Evolutionary conservation across 139 green algal genomes (phyloP).

Genomic region (Eudorina sp.): DNA sequence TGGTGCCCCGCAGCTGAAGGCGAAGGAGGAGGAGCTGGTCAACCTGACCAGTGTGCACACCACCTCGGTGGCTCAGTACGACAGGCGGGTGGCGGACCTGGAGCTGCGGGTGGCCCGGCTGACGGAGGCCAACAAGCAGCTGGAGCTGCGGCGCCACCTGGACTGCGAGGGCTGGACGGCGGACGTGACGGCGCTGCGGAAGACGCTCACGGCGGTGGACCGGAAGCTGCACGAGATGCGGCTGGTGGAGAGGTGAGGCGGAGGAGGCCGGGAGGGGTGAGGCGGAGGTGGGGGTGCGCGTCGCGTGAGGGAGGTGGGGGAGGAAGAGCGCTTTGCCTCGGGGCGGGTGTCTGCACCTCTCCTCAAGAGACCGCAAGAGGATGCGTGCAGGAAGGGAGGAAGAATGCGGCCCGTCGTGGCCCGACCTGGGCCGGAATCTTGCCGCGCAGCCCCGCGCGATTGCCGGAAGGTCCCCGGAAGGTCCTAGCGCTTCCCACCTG

Average conservation of each 20-base stretch:
- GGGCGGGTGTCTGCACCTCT: too few relatives aligned
- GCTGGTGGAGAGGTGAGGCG: slow-evolving; percentile 66
- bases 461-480: too few relatives aligned
- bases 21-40: slow-evolving; percentile 76
- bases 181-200: slow-evolving; percentile 37
- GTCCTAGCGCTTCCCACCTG: too few relatives aligned
- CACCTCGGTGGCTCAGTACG: slow-evolving; percentile 71
- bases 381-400: too few relatives aligned
- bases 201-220: slow-evolving; percentile 78
- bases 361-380: too few relatives aligned
- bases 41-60: slow-evolving; percentile 78
- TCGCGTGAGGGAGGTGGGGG: too few relatives aligned
- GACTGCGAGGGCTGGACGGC: slow-evolving; percentile 39
- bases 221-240: slow-evolving; percentile 83
- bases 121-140: slow-evolving; percentile 54
- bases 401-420: too few relatives aligned
- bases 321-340: too few relatives aligned
- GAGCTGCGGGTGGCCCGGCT: slow-evolving; percentile 53
- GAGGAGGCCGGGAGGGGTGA: not conserved
- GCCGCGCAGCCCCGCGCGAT: too few relatives aligned
- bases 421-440: too few relatives aligned
- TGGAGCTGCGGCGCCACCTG: slow-evolving; percentile 40
- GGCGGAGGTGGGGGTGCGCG: too few relatives aligned
- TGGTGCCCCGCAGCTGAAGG: slow-evolving; percentile 62
- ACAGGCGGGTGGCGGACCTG: slow-evolving; percentile 76